phyloP scores from a whole-genome alignment of 2,329 filamentous ascomycete species.

The Myotisia sp. region DNA sequence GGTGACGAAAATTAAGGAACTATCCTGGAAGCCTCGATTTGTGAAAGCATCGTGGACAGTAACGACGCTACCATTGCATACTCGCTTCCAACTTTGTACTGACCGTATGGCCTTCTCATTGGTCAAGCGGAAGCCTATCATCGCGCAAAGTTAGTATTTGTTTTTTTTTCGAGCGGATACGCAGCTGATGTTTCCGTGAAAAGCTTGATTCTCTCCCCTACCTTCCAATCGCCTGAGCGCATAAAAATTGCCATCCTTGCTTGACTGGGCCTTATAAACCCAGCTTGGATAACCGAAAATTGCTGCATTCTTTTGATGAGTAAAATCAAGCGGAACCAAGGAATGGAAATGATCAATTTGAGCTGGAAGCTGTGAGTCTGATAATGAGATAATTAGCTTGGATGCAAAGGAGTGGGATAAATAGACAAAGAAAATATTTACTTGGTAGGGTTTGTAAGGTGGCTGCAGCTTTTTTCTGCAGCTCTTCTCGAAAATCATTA shows the following conservation, averaged over 20 bases:
- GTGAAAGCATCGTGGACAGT: constrained; percentile 87
- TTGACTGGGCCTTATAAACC: constrained; percentile 87
- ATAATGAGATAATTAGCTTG: neutral
- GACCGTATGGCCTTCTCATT: constrained; percentile 79
- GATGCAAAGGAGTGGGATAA: neutral
- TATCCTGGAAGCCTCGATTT: constrained; percentile 81
- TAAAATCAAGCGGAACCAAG: constrained; percentile 74
- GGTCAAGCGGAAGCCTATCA: constrained; percentile 61
- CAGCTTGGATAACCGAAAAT: constrained; percentile 82
- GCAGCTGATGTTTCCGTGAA: neutral
- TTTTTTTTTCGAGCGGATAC: neutral
- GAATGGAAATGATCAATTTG: constrained; percentile 80
- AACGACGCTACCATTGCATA: constrained; percentile 69
- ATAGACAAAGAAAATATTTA: constrained; percentile 25
- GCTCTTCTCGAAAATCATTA: constrained; percentile 70
- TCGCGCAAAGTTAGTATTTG: neutral
- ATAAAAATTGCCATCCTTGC: constrained; percentile 79
- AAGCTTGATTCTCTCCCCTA: constrained; percentile 24
- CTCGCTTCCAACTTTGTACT: constrained; percentile 77
- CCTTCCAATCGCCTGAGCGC: constrained; percentile 74
- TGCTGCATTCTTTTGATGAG: constrained; percentile 59
- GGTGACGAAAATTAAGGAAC: constrained; percentile 83
- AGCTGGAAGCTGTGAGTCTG: constrained; percentile 56
- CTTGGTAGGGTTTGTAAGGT: constrained; percentile 72
- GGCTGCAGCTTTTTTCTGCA: constrained; percentile 78